phyloP scores from a whole-genome alignment of 164 flowering plant species.

The Berberis thunbergii region DNA sequence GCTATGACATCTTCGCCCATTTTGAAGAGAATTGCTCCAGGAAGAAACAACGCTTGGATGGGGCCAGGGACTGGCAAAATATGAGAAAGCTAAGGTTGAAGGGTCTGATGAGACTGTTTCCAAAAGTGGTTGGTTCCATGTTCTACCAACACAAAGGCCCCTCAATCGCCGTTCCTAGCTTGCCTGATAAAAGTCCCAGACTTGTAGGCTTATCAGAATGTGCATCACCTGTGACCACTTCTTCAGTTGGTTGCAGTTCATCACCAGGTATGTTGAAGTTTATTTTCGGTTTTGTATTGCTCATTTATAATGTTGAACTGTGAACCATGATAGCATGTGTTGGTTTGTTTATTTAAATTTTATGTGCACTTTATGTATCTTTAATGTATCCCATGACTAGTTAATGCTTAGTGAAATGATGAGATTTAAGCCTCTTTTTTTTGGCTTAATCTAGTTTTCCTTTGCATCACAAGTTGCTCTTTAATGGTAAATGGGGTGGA shows the following conservation, averaged over 20 bases:
- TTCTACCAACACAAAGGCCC: conserved; percentile 15
- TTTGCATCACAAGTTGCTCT: background rate
- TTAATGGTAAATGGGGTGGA: background rate
- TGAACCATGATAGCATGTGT: background rate
- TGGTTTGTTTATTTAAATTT: background rate
- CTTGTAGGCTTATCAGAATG: conserved; percentile 39
- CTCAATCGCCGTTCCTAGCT: conserved; percentile 16
- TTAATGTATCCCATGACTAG: background rate
- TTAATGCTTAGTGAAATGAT: no score
- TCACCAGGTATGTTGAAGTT: conserved; percentile 43
- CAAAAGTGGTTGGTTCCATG: conserved; percentile 20
- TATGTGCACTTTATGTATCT: background rate
- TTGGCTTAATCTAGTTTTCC: no score
- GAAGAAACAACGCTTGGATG: conserved; percentile 92
- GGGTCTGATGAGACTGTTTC: conserved; percentile 45
- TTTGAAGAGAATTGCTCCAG: conserved; percentile 47
- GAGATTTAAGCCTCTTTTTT: no score
- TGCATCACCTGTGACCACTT: conserved; percentile 81
- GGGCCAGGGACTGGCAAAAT: conserved; percentile 99
- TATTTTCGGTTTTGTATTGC: background rate
- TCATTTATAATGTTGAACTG: no score
- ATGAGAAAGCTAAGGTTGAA: conserved; percentile 81
- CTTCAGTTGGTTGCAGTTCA: conserved; percentile 85
- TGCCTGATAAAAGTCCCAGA: conserved; percentile 49
- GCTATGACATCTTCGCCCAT: conserved; percentile 26